phyloP scores from a whole-genome alignment of 2,329 filamentous ascomycete genomes.

The Cordyceps javanica region DNA sequence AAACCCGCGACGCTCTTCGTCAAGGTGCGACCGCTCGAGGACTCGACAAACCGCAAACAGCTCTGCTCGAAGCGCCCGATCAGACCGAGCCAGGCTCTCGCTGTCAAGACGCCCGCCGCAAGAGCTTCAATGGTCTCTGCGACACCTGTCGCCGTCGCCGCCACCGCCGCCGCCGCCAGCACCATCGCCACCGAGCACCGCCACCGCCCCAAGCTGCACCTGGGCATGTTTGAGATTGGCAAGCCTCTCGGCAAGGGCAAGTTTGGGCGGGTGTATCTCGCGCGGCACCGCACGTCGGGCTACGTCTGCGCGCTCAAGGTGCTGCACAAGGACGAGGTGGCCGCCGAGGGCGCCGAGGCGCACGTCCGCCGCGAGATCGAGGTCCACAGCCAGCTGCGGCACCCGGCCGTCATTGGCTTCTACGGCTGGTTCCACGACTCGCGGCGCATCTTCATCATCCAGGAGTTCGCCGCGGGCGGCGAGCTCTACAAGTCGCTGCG shows the following conservation, averaged over 20 bases:
- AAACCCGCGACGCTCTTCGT: constrained; percentile 8
- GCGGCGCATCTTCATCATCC: constrained; percentile 79
- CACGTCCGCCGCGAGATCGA: constrained; percentile 83
- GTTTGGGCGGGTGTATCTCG: constrained; percentile 80
- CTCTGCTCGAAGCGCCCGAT: constrained; percentile 12
- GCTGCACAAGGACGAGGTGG: constrained; percentile 74
- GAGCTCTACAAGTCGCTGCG: constrained; percentile 83
- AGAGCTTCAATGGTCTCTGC: background rate
- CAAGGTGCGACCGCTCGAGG: constrained; percentile 10
- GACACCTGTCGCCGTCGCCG: constrained; percentile 20
- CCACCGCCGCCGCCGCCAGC: constrained; percentile 21
- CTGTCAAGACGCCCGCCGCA: background rate
- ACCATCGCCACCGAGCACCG: constrained; percentile 24
- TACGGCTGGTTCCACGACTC: constrained; percentile 86
- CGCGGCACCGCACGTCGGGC: constrained; percentile 67
- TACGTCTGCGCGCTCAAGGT: constrained; percentile 85
- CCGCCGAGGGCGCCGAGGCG: constrained; percentile 71
- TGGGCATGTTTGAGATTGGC: constrained; percentile 84
- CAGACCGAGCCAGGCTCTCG: constrained; percentile 7
- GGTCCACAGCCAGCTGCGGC: constrained; percentile 79
- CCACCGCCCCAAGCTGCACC: constrained; percentile 51
- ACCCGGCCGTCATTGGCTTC: constrained; percentile 75
- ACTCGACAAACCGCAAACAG: constrained; percentile 8
- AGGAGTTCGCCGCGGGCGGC: constrained; percentile 79
- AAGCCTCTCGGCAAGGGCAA: constrained; percentile 83